Conservation (phyloP, 257 asterid species). For the Handroanthus guayacan region DNA sequence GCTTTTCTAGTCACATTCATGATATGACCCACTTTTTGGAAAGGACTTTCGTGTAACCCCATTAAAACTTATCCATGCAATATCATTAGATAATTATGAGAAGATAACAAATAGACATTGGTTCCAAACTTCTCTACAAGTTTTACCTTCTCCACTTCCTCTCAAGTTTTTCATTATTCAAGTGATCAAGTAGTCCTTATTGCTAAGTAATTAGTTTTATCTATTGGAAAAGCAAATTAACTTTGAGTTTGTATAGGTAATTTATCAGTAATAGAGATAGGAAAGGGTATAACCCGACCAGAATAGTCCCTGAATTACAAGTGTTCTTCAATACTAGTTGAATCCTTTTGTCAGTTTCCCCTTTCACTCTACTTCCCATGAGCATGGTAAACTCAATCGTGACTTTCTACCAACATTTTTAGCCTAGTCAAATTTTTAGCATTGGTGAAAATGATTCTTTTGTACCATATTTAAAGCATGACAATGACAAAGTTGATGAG, state of each 20-base stretch:
- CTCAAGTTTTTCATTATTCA: background rate
- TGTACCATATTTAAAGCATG: background rate
- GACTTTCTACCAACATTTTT: background rate
- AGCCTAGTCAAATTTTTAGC: background rate
- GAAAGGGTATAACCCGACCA: background rate
- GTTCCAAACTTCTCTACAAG: background rate
- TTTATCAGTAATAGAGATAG: background rate
- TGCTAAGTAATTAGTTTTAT: background rate
- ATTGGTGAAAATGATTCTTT: background rate
- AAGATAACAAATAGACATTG: background rate
- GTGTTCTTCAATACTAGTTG: background rate
- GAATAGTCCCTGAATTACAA: background rate
- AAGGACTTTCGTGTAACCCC: background rate
- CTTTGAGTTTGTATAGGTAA: background rate
- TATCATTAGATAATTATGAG: background rate
- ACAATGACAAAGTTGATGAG: background rate
- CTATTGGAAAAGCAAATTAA: background rate
- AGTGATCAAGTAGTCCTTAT: background rate
- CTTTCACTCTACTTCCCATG: background rate
- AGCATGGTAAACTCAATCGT: background rate
- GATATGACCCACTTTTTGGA: background rate
- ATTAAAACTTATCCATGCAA: background rate
- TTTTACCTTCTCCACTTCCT: background rate
- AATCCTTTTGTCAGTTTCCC: background rate
- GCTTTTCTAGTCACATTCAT: background rate